Evolutionary conservation across 2,329 filamentous ascomycete genomes (phyloP), one percentile per base, ranked within the genome.

Genomic region (Fusarium nodosum): DNA sequence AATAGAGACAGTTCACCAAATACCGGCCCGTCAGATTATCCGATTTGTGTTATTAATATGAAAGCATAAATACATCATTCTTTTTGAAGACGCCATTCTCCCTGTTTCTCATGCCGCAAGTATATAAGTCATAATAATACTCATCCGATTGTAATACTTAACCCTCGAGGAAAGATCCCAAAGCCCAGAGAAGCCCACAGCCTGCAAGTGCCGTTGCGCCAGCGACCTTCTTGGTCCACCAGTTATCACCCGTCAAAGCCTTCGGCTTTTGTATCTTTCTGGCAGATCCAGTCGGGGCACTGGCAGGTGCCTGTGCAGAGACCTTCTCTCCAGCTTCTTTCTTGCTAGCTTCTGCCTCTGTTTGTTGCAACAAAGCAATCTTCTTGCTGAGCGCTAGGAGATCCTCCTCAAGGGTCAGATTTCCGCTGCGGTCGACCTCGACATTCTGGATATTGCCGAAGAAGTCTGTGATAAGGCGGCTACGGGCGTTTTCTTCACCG

Each of bases 361-460:
- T 81, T 66, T 80, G 77, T 75, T 82, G 85, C 75, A 87, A 79
- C 65, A 84, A 80, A 4, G 86, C 84, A 72, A 91, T 91, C 38
- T 86, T 89, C 80, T 83, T 86, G 76, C 92, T 92, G 48, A 97
- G 85, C n/a, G 90, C 88, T 34, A 92, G 81, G 64, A 97, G 80
- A 74, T 97, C 94, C 72, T 94, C 90, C 51, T 90, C 89, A 46
- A 89, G 85, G 38, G 82, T 86, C 56, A 83, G 81, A 63, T 86
- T 87, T 60, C 86, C 84, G 45, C 84, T 82, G 28, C 85, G 85
- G 71, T 96, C 93, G 5, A 98, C 89, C 80, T 98, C 96, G 5
- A 99, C 94, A 72, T 95, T 97, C 79, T 99, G 96, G 16, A 98
- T 94, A 77, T 98, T 99, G 26, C 96, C 96, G 69, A 99, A 98